Conservation (phyloP, 352 stramenopile genomes). For the Globisporangium lucens region DNA sequence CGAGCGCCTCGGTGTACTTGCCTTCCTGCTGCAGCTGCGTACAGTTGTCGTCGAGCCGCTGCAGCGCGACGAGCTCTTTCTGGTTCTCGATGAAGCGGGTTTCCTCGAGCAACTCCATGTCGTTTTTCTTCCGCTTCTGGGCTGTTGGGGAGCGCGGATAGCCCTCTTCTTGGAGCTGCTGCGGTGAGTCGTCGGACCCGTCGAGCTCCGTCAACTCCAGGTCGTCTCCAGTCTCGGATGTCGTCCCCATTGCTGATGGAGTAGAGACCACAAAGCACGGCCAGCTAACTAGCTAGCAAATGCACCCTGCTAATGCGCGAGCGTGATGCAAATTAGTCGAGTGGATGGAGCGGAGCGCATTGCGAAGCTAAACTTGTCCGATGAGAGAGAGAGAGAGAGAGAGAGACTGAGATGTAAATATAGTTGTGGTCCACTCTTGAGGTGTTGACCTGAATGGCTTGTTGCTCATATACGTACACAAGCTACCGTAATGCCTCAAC, state of each 20-base stretch:
- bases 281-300: too few relatives aligned
- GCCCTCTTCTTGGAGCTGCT: not conserved
- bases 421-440: not conserved
- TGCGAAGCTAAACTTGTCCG: not conserved
- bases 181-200: not conserved
- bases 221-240: conserved; percentile 6
- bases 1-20: conserved; percentile 90
- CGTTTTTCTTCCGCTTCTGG: conserved; percentile 8
- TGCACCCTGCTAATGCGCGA: not conserved
- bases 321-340: not conserved
- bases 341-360: not conserved
- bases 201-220: conserved; percentile 35
- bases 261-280: not conserved
- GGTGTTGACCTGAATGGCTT: too few relatives aligned
- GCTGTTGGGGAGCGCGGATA: not conserved
- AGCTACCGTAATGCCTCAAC: too few relatives aligned
- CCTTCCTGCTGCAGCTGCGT: conserved; percentile 89
- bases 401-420: not conserved
- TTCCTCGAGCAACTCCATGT: conserved; percentile 35
- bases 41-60: conserved; percentile 89
- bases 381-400: not conserved
- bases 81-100: conserved; percentile 57
- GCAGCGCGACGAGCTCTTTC: conserved; percentile 86
- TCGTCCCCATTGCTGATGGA: conserved; percentile 7
- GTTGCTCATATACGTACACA: too few relatives aligned